phyloP scores from a whole-genome alignment of 1,284 basidiomycete species.

The Chondrostereum purpureum region DNA sequence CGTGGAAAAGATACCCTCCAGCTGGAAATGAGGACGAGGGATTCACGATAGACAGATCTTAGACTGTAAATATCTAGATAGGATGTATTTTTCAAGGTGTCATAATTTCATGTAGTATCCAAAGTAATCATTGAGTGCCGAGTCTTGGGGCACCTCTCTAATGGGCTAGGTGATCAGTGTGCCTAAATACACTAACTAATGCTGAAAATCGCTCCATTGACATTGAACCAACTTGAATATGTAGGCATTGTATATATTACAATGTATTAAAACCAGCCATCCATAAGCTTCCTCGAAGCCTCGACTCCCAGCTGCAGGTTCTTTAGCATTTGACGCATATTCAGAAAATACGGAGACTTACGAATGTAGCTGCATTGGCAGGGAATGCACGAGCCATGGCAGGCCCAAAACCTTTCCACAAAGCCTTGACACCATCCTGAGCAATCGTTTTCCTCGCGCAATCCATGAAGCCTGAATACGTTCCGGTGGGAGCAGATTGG shows the following conservation, averaged over 20 bases:
- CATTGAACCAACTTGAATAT: no score
- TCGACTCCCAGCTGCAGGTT: slow-evolving; percentile 70
- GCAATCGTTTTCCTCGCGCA: slow-evolving; percentile 91
- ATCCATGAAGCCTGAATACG: slow-evolving; percentile 91
- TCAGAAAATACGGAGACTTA: slow-evolving; percentile 35
- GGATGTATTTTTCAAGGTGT: not conserved
- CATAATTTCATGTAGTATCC: no score
- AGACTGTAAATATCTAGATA: not conserved
- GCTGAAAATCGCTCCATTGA: no score
- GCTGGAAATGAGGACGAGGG: slow-evolving; percentile 53
- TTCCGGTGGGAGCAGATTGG: slow-evolving; percentile 95
- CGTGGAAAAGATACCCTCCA: slow-evolving; percentile 73
- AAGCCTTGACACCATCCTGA: slow-evolving; percentile 80
- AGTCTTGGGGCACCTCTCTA: no score
- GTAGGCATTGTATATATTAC: no score
- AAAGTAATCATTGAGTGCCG: no score
- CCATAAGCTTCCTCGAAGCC: slow-evolving; percentile 67
- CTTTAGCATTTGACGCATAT: not conserved
- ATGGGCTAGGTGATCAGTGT: no score
- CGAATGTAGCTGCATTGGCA: slow-evolving; percentile 94
- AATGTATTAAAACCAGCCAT: slow-evolving; percentile 58
- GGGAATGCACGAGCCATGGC: slow-evolving; percentile 96
- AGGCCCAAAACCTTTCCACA: slow-evolving; percentile 97
- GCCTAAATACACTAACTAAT: no score
- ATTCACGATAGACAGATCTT: slow-evolving; percentile 4